Conservation (phyloP, 768 basidiomycete species). For the Boletus rex-veris region DNA sequence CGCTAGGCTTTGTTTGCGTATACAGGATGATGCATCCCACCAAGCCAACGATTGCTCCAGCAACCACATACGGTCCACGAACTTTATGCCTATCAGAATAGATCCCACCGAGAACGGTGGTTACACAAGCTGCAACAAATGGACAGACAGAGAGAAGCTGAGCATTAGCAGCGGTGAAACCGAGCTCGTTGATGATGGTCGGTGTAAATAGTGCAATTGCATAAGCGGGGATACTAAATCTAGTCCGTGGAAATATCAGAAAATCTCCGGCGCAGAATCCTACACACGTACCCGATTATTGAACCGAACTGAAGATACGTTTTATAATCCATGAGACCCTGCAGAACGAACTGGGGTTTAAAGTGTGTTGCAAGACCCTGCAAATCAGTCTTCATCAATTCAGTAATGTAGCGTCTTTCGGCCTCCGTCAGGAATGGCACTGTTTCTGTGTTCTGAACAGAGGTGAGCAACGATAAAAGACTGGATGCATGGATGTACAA, state of each 20-base stretch:
- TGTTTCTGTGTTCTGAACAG: background rate
- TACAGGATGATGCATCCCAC: background rate
- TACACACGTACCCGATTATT: background rate
- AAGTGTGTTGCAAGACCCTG: background rate
- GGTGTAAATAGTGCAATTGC: background rate
- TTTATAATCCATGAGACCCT: background rate
- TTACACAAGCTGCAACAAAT: background rate
- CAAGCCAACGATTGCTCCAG: background rate
- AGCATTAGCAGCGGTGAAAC: background rate
- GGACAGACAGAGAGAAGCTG: background rate
- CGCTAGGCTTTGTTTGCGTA: background rate
- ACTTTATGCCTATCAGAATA: background rate
- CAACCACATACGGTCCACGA: background rate
- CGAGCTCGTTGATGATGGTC: background rate
- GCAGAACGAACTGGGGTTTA: background rate
- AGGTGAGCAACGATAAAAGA: background rate
- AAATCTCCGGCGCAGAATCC: background rate
- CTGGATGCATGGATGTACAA: background rate
- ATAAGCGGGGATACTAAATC: background rate
- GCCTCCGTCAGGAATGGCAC: background rate
- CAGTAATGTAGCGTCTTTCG: background rate
- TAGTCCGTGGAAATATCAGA: background rate
- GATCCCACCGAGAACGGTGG: background rate
- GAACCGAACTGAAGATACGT: background rate
- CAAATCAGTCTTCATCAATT: background rate